Conservation (phyloP, 2,329 filamentous ascomycete genomes). For the Alternaria gansuensis region DNA sequence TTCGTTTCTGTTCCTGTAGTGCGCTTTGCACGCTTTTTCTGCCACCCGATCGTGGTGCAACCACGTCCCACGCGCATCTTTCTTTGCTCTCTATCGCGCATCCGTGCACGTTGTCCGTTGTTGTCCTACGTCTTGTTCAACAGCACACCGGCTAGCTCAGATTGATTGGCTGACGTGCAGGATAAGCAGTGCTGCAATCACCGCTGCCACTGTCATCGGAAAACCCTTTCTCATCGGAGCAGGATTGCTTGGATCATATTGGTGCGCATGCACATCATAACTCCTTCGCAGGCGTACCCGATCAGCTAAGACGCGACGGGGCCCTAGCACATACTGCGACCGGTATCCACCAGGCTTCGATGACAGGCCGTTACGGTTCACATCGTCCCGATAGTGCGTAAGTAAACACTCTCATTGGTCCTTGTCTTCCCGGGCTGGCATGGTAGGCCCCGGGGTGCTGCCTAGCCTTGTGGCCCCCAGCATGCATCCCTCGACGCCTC, state of each 20-base stretch:
- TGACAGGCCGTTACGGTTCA: conserved; percentile 61
- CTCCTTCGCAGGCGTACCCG: conserved; percentile 56
- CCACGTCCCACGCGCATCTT: conserved; percentile 44
- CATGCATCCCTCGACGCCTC: conserved; percentile 49
- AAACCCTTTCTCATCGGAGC: conserved; percentile 56
- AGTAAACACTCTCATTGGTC: conserved; percentile 58
- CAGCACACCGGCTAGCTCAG: conserved; percentile 36
- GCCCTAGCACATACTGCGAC: conserved; percentile 58
- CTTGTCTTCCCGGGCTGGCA: conserved; percentile 43
- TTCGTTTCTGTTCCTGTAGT: conserved; percentile 46
- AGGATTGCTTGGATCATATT: conserved; percentile 58
- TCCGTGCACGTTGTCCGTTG: conserved; percentile 52
- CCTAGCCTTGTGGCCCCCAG: conserved; percentile 49
- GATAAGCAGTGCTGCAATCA: conserved; percentile 56
- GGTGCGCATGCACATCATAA: conserved; percentile 57
- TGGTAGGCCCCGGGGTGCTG: conserved; percentile 49
- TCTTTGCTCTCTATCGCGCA: conserved; percentile 34
- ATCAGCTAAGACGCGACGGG: conserved; percentile 62
- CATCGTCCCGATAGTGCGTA: conserved; percentile 65
- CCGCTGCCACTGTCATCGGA: conserved; percentile 55
- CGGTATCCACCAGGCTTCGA: conserved; percentile 59
- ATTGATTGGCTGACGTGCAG: conserved; percentile 55
- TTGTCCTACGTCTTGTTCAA: conserved; percentile 50
- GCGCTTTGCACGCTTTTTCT: conserved; percentile 44
- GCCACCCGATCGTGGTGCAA: conserved; percentile 50